Evolutionary conservation across 2,329 filamentous ascomycete genomes (phyloP).

Genomic region (Diaporthe sp.): DNA sequence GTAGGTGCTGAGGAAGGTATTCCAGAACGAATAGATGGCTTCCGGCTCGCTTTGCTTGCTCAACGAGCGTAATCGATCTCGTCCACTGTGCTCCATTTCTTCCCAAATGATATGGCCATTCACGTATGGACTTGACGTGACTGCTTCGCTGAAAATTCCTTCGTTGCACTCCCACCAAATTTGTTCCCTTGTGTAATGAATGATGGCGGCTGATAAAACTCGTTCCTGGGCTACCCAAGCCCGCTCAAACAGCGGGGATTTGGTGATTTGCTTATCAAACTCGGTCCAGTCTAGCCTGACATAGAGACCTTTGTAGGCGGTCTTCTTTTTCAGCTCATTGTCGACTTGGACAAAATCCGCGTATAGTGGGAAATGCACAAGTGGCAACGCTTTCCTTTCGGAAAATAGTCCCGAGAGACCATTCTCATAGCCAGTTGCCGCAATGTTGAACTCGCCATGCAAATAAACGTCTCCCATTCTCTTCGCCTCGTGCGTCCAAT

Average conservation of each 20-base stretch:
- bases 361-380: background rate
- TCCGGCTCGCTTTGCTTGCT: background rate
- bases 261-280: background rate
- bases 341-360: background rate
- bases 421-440: background rate
- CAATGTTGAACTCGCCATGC: background rate
- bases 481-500: background rate
- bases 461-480: background rate
- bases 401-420: background rate
- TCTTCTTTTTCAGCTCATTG: background rate
- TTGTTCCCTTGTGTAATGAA: background rate
- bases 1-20: background rate
- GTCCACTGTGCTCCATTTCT: fast-evolving
- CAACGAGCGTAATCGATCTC: background rate
- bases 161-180: background rate
- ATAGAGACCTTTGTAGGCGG: background rate
- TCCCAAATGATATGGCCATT: background rate
- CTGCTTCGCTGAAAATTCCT: background rate
- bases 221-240: slow-evolving; percentile 10
- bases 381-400: background rate
- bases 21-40: background rate
- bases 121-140: background rate
- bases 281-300: background rate
- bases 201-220: background rate
- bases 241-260: background rate